phyloP scores from a whole-genome alignment of 345 rosid genomes.

The Erodium maritimum region DNA sequence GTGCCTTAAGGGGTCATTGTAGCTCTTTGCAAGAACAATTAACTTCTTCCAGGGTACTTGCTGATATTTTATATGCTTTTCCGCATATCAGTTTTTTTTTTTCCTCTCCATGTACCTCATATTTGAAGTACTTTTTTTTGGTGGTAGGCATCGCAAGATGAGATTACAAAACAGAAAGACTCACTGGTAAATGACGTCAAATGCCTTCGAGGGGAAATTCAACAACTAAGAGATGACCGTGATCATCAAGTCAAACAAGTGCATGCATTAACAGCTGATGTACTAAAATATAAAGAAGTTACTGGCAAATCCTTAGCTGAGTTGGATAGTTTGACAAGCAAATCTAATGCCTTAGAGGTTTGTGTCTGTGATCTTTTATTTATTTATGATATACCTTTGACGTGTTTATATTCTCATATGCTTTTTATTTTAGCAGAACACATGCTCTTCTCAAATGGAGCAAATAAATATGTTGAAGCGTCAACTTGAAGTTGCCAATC shows the following conservation, averaged over 20 bases:
- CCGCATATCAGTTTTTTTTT: background rate
- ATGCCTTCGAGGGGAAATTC: slow-evolving; percentile 70
- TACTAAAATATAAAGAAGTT: slow-evolving; percentile 47
- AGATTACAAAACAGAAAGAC: slow-evolving; percentile 56
- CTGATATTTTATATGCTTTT: background rate
- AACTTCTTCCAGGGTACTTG: slow-evolving; percentile 49
- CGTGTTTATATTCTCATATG: slow-evolving; percentile 2
- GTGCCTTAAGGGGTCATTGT: slow-evolving; percentile 71
- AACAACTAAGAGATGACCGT: slow-evolving; percentile 78
- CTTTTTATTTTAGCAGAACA: slow-evolving; percentile 36
- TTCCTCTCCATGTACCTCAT: background rate
- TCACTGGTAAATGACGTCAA: slow-evolving; percentile 45
- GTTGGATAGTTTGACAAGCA: slow-evolving; percentile 44
- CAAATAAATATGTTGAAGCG: slow-evolving; percentile 49
- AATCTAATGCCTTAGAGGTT: slow-evolving; percentile 73
- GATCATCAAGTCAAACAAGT: slow-evolving; percentile 54
- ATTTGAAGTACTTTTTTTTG: background rate
- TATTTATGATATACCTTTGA: background rate
- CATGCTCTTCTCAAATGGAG: slow-evolving; percentile 68
- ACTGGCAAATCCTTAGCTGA: slow-evolving; percentile 64
- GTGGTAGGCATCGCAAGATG: slow-evolving; percentile 59
- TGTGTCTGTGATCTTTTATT: slow-evolving; percentile 8
- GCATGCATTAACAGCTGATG: slow-evolving; percentile 46
- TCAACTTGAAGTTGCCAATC: slow-evolving; percentile 56
- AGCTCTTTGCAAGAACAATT: slow-evolving; percentile 76